phyloP scores from a whole-genome alignment of 805 yeast genomes.

The Naumovozyma baii region DNA sequence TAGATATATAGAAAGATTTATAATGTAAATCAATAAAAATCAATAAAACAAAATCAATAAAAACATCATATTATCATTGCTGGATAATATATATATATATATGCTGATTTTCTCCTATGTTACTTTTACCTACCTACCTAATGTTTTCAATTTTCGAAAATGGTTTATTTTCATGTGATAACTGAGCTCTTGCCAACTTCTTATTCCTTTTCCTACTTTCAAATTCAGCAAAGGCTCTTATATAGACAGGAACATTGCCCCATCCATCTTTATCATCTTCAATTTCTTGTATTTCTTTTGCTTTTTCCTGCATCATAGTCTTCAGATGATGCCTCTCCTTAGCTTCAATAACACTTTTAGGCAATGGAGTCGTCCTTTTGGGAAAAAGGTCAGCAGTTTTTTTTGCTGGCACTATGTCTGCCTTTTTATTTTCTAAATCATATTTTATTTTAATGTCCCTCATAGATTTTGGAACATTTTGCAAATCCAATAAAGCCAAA shows the following conservation, averaged over 20 bases:
- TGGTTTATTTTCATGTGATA: not conserved
- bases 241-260: slow-evolving; percentile 60
- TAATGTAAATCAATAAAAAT: not conserved
- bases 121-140: too few species aligned
- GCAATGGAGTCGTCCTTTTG: slow-evolving; percentile 20
- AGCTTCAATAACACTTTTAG: slow-evolving; percentile 29
- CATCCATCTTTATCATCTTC: slow-evolving; percentile 34
- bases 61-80: too few species aligned
- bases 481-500: slow-evolving; percentile 31
- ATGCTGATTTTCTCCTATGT: not conserved
- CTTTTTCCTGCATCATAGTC: slow-evolving; percentile 6
- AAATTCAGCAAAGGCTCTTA: slow-evolving; percentile 74
- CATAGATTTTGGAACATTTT: slow-evolving; percentile 34
- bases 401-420: not conserved
- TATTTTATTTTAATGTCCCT: not conserved
- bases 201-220: slow-evolving; percentile 45
- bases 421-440: not conserved
- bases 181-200: slow-evolving; percentile 1
- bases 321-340: slow-evolving; percentile 11
- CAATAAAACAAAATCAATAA: not conserved
- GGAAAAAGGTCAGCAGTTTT: slow-evolving; percentile 26
- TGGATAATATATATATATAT: too few species aligned
- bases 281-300: slow-evolving; percentile 7
- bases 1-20: too few species aligned
- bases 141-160: not conserved